Conservation (phyloP, 192 early-diverging fungal species). For the Umbelopsis isabellina region DNA sequence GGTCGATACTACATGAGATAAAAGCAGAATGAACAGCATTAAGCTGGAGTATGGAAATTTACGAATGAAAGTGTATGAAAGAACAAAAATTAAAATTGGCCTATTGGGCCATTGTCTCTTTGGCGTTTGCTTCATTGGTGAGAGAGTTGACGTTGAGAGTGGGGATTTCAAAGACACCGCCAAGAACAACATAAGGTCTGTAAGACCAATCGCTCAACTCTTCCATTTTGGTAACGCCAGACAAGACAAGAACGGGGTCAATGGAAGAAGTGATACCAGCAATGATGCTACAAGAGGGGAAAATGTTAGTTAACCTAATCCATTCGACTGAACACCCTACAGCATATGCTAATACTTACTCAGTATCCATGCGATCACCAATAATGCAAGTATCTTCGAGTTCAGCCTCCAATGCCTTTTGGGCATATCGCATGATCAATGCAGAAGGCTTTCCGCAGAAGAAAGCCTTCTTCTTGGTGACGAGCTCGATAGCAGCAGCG, state of each 20-base stretch:
- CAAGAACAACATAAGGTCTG: slow-evolving; percentile 51
- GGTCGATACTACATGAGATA: too few relatives aligned
- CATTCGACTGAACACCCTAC: not conserved
- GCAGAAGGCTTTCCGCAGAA: slow-evolving; percentile 48
- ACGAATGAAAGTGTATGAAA: too few relatives aligned
- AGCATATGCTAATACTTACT: slow-evolving; percentile 16
- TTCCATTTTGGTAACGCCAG: slow-evolving; percentile 47
- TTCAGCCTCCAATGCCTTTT: slow-evolving; percentile 39
- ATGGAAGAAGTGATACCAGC: slow-evolving; percentile 54
- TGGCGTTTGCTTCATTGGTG: too few relatives aligned
- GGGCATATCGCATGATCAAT: slow-evolving; percentile 53
- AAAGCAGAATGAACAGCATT: too few relatives aligned
- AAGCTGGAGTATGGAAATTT: too few relatives aligned
- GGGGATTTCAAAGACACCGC: slow-evolving; percentile 40
- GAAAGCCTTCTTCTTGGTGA: slow-evolving; percentile 53
- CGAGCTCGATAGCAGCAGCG: slow-evolving; percentile 49
- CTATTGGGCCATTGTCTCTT: too few relatives aligned
- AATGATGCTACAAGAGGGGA: slow-evolving; percentile 35
- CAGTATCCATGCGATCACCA: slow-evolving; percentile 62
- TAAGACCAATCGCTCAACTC: slow-evolving; percentile 48
- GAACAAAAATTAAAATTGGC: too few relatives aligned
- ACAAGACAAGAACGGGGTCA: slow-evolving; percentile 55
- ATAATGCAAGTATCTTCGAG: slow-evolving; percentile 57
- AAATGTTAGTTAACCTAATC: not conserved
- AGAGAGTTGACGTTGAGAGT: not conserved